These are phyloP conservation scores for Scutellaria galericulata DNA, from an alignment of 257 asterid genomes.

Conservation along the genomic window DNA sequence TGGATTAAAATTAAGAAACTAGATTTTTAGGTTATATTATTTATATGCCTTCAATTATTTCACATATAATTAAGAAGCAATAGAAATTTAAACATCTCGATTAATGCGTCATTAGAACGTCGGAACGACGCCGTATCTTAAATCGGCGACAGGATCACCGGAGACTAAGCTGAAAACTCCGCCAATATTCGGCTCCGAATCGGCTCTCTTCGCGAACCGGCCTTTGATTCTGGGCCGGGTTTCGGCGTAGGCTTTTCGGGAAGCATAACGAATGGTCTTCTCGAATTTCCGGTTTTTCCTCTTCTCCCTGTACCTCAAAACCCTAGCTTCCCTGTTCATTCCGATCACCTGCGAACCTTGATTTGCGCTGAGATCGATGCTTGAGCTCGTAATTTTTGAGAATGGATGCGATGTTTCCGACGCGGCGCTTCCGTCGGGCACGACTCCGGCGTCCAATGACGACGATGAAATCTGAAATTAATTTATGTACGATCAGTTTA, in stretches of 20 bases:
- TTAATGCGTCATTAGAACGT: slow-evolving; percentile 34
- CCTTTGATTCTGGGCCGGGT: slow-evolving; percentile 83
- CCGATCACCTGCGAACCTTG: slow-evolving; percentile 43
- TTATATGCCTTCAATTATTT: slow-evolving; percentile 17
- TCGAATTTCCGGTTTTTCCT: slow-evolving; percentile 70
- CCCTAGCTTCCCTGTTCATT: slow-evolving; percentile 73
- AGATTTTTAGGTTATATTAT: neutral
- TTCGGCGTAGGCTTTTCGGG: slow-evolving; percentile 83
- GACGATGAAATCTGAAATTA: slow-evolving; percentile 74
- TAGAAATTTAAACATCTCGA: neutral
- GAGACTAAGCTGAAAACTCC: slow-evolving; percentile 38
- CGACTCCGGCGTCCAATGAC: slow-evolving; percentile 74
- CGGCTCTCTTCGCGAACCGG: slow-evolving; percentile 66
- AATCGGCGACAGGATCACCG: slow-evolving; percentile 38
- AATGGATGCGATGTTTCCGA: slow-evolving; percentile 59
- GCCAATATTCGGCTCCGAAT: slow-evolving; percentile 44
- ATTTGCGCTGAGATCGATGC: slow-evolving; percentile 40
- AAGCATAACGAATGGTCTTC: slow-evolving; percentile 79
- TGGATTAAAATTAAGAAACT: neutral
- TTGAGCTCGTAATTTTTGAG: slow-evolving; percentile 22
- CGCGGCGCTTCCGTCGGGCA: slow-evolving; percentile 67
- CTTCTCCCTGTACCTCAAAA: slow-evolving; percentile 76
- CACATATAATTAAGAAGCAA: slow-evolving; percentile 14
- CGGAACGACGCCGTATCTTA: slow-evolving; percentile 57
- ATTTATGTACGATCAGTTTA: neutral